These are phyloP conservation scores for Syncephalastrum monosporum DNA, from an alignment of 371 early-diverging fungal species.

Conservation along the genomic window DNA sequence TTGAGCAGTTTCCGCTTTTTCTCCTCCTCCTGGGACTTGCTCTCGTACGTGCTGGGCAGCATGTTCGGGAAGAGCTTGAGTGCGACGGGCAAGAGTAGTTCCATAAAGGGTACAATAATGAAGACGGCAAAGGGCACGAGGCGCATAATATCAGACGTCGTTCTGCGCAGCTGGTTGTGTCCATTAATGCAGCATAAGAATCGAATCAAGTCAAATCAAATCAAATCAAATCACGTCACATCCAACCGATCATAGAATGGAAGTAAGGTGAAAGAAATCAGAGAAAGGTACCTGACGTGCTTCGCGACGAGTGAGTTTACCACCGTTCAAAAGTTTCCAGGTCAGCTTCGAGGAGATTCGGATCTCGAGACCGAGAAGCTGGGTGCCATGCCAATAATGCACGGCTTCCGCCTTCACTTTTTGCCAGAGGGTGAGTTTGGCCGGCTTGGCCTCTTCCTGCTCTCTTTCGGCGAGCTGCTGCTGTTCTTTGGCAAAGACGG, in stretches of 20 bases:
- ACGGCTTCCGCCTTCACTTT: slow-evolving; percentile 87
- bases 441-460: slow-evolving; percentile 32
- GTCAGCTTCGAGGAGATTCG: slow-evolving; percentile 82
- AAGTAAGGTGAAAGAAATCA: too few relatives aligned
- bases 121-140: slow-evolving; percentile 92
- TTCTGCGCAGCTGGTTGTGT: slow-evolving; percentile 65
- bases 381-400: slow-evolving; percentile 95
- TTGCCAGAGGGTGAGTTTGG: slow-evolving; percentile 65
- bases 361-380: slow-evolving; percentile 87
- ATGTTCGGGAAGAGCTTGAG: slow-evolving; percentile 95
- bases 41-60: slow-evolving; percentile 94
- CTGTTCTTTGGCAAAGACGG: slow-evolving; percentile 37
- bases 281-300: slow-evolving; percentile 68
- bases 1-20: slow-evolving; percentile 83
- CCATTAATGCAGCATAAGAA: too few relatives aligned
- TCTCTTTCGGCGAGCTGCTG: slow-evolving; percentile 5
- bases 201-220: too few relatives aligned
- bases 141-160: slow-evolving; percentile 83
- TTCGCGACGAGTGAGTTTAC: slow-evolving; percentile 84
- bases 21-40: slow-evolving; percentile 88
- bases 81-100: slow-evolving; percentile 87
- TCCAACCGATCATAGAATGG: too few relatives aligned
- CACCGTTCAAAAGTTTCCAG: slow-evolving; percentile 72
- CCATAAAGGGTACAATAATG: slow-evolving; percentile 92
- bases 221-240: too few relatives aligned